A percentile compares a stretch with the other conserved stretches of the same genome.
These are phyloP conservation scores for Solanum chacoense DNA, from an alignment of 305 asterid species.

Conservation along the genomic window DNA sequence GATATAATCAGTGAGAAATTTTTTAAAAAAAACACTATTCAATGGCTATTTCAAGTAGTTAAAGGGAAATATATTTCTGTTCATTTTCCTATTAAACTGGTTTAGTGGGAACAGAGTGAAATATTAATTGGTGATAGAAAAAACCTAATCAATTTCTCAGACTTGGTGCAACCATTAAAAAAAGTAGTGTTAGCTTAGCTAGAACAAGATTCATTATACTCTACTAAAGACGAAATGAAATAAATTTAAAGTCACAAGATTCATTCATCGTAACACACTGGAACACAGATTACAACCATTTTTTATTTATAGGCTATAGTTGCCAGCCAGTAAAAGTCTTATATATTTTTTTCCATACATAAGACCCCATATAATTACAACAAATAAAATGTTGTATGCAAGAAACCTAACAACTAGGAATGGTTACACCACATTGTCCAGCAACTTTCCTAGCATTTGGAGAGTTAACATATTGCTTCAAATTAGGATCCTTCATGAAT, in stretches of 20 bases:
- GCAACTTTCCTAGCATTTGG: constrained; percentile 30
- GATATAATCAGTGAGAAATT: no score
- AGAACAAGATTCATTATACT: background rate
- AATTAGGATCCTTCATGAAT: constrained; percentile 22
- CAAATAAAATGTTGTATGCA: background rate
- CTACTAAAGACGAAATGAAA: background rate
- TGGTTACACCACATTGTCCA: constrained; percentile 13
- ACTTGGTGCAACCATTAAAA: background rate
- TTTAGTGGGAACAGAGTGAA: no score
- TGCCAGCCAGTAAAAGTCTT: background rate
- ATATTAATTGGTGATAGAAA: no score
- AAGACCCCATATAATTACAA: background rate
- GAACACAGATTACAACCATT: background rate
- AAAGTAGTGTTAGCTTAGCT: background rate
- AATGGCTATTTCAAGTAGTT: background rate
- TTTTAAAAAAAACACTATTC: no score
- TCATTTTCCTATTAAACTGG: no score
- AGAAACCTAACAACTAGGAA: constrained; percentile 15
- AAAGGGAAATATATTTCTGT: no score
- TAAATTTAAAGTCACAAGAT: background rate
- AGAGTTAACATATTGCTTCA: constrained; percentile 20
- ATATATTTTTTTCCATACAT: background rate
- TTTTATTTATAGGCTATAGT: background rate
- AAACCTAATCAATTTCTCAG: no score
- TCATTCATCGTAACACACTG: background rate